phyloP scores from a whole-genome alignment of 139 green algal genomes.

The Ostreobium quekettii region DNA sequence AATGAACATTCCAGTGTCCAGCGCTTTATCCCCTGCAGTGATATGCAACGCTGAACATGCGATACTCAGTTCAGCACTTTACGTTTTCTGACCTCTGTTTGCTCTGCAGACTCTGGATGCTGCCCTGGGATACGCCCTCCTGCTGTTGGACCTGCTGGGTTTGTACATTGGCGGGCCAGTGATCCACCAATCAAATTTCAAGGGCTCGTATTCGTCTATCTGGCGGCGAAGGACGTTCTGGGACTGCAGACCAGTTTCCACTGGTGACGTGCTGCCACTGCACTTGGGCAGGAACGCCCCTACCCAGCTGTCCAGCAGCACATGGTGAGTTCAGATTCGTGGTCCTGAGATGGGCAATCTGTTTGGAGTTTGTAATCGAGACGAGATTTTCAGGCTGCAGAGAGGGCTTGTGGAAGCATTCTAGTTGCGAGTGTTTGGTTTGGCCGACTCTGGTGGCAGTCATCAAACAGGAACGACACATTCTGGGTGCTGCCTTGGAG shows the following conservation, averaged over 20 bases:
- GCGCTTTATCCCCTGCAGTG: no score
- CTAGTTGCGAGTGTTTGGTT: no score
- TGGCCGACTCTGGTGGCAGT: no score
- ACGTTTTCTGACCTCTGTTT: no score
- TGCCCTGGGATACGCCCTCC: conserved; percentile 53
- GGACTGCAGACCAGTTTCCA: conserved; percentile 29
- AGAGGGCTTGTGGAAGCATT: no score
- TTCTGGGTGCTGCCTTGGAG: no score
- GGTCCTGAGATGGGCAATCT: neutral
- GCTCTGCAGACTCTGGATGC: conserved; percentile 31
- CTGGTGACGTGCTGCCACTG: conserved; percentile 40
- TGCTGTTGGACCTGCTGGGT: conserved; percentile 47
- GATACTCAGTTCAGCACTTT: no score
- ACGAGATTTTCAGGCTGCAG: neutral
- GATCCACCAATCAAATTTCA: conserved; percentile 45
- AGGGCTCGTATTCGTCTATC: conserved; percentile 41
- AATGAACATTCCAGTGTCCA: no score
- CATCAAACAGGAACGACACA: no score
- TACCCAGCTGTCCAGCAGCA: neutral
- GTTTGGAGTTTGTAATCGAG: neutral
- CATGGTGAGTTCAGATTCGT: neutral
- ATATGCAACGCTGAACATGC: no score
- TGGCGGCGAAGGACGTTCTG: conserved; percentile 56
- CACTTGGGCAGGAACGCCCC: conserved; percentile 17
- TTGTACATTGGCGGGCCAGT: conserved; percentile 48